phyloP scores from a whole-genome alignment of 1,284 basidiomycete genomes.

The Naganishia albida region DNA sequence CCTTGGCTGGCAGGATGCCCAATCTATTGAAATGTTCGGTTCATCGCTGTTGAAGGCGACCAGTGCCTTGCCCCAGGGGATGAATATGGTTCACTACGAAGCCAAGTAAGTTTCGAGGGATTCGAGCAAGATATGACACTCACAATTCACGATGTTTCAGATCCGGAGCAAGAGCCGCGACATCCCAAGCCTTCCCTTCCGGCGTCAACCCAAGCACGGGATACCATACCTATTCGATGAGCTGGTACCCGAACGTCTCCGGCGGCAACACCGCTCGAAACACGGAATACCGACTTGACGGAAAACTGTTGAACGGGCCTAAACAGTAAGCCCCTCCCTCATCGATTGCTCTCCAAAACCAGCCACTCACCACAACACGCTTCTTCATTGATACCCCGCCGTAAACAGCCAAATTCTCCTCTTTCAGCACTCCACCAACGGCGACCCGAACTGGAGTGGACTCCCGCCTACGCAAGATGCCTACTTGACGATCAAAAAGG shows the following conservation, averaged over 20 bases:
- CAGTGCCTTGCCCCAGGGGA: too few species aligned
- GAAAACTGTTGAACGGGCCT: constrained; percentile 26
- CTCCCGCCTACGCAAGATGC: constrained; percentile 29
- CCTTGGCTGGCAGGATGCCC: constrained; percentile 17
- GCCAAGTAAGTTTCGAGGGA: too few species aligned
- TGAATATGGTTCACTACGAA: too few species aligned
- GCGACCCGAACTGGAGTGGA: constrained; percentile 20
- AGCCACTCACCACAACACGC: too few species aligned
- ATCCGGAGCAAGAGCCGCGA: too few species aligned
- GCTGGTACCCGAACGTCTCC: constrained; percentile 32
- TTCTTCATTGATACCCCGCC: constrained; percentile 29
- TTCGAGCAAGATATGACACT: too few species aligned
- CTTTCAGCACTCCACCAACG: constrained; percentile 34
- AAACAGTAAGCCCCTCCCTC: not conserved
- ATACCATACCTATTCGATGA: constrained; percentile 37
- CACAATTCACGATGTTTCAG: too few species aligned
- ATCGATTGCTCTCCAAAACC: not conserved
- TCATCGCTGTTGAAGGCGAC: constrained; percentile 13
- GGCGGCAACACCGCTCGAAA: constrained; percentile 18
- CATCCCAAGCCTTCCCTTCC: constrained; percentile 26
- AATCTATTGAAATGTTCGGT: constrained; percentile 34
- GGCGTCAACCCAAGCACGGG: constrained; percentile 29
- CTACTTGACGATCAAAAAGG: constrained; percentile 10
- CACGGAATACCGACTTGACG: constrained; percentile 25
- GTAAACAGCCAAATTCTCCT: constrained; percentile 13